Evolutionary conservation across 2,329 filamentous ascomycete genomes (phyloP), one percentile per base, ranked within the genome.

Genomic region (Teratosphaeriaceae sp.): DNA sequence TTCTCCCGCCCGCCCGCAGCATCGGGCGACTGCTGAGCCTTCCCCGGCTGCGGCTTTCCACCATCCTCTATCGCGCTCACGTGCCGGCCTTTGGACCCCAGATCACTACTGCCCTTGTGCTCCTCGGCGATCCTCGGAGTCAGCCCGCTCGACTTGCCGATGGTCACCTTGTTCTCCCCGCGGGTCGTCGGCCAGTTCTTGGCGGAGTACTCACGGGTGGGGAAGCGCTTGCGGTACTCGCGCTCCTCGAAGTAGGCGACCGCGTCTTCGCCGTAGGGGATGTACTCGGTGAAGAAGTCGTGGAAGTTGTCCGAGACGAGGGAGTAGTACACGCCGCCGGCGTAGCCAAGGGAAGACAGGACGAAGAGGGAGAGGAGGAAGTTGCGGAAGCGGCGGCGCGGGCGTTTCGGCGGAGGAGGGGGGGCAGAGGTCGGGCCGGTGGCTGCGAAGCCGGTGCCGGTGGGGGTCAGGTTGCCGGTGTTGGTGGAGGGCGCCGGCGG

Each of bases 251-350:
- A 82, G 70, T 94, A 97, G 20, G 94, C 79, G 35, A 98, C 90
- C 15, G 85, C 85, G 63, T 95, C 87, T 69, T 98, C 92, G 58
- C 89, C 92, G 55, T 85, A 95, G 18, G 92, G 92, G 15, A 98
- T 70, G 65, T 90, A 98, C 69, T 96, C 89, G 58, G 89, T 97
- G 70, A 98, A 98, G 73, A 96, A 92, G 67, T 98, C 92, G 69
- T 98, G 90, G 77, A 97, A 98, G 69, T 88, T 95, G 73, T 98
- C 92, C 61, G 84, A 94, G 66, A 92, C 77, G 52, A 94, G 80
- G 43, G 92, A 90, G 67, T 94, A 92, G 74, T 85, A 95, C 43
- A 96, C 82, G 54, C 90, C 88, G 52, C 88, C 88, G 43, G 78
- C 85, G 58, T 95, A 98, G 29, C 84, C 82, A 34, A 94, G 67